Evolutionary conservation across 345 rosid species (phyloP).

Genomic region (Sonneratia caseolaris): DNA sequence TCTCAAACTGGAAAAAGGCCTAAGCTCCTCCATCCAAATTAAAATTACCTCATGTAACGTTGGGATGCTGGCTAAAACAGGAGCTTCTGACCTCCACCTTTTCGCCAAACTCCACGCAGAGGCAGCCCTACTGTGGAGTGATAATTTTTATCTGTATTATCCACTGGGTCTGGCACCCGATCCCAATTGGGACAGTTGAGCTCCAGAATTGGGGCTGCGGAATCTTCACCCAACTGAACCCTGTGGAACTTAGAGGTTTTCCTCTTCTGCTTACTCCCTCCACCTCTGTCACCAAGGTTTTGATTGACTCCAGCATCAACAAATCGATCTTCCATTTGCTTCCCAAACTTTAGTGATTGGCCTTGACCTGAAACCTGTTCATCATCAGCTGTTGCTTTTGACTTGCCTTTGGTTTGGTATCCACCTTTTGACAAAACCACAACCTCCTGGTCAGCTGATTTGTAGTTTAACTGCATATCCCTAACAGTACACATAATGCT

Average conservation of each 20-base stretch:
- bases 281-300: conserved; percentile 20
- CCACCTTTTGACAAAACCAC: conserved; percentile 50
- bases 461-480: conserved; percentile 44
- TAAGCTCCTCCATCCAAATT: not conserved
- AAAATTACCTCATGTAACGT: not conserved
- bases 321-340: conserved; percentile 1
- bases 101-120: conserved; percentile 66
- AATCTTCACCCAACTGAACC: conserved; percentile 66
- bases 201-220: conserved; percentile 55
- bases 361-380: conserved; percentile 15
- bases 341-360: not conserved
- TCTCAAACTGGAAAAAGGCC: not conserved
- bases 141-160: conserved; percentile 19
- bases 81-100: conserved; percentile 56
- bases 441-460: conserved; percentile 34
- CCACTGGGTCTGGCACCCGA: conserved; percentile 25
- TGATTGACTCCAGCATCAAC: conserved; percentile 22
- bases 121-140: conserved; percentile 29
- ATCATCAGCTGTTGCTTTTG: conserved; percentile 23
- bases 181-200: conserved; percentile 27
- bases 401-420: conserved; percentile 52
- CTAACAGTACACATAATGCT: conserved; percentile 42
- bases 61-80: conserved; percentile 6
- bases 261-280: conserved; percentile 48
- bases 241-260: conserved; percentile 73